Evolutionary conservation across 805 yeast species (phyloP).

Genomic region (Wickerhamiella lipophila): DNA sequence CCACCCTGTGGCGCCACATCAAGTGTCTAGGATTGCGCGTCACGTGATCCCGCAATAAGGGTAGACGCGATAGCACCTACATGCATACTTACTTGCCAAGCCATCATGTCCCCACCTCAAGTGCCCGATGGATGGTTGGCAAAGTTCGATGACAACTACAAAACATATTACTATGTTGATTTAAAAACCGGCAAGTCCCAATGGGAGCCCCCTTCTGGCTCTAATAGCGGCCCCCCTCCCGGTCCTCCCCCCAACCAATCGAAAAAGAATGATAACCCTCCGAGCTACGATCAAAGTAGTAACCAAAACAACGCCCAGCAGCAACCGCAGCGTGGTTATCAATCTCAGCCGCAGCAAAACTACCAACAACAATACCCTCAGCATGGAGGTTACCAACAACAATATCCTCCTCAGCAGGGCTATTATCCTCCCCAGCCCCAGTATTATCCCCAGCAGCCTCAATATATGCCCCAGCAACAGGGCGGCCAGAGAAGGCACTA

Average conservation of each 20-base stretch:
- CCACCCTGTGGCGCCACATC: not conserved
- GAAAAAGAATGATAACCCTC: constrained; percentile 11
- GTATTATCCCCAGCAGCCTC: constrained; percentile 24
- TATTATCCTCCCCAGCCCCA: constrained; percentile 26
- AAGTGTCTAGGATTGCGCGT: not conserved
- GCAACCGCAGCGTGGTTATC: constrained; percentile 13
- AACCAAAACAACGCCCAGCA: constrained; percentile 1
- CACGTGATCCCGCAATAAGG: constrained; percentile 1
- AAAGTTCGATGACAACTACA: constrained; percentile 31
- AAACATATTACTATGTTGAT: constrained; percentile 75
- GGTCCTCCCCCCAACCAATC: constrained; percentile 10
- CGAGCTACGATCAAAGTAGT: constrained; percentile 11
- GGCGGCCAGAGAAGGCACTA: constrained; percentile 22
- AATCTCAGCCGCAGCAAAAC: not conserved
- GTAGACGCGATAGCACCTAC: not conserved
- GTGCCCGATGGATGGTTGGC: constrained; percentile 30
- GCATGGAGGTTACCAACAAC: constrained; percentile 12
- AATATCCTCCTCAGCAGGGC: constrained; percentile 9
- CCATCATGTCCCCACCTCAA: constrained; percentile 6
- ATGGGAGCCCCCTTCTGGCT: constrained; percentile 65
- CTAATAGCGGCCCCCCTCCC: constrained; percentile 9
- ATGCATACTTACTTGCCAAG: not conserved
- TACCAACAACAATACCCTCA: constrained; percentile 8
- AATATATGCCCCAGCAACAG: constrained; percentile 15
- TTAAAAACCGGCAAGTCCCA: constrained; percentile 61